Conservation (phyloP, 1,284 basidiomycete species). For the Cryptococcus wingfieldii region DNA sequence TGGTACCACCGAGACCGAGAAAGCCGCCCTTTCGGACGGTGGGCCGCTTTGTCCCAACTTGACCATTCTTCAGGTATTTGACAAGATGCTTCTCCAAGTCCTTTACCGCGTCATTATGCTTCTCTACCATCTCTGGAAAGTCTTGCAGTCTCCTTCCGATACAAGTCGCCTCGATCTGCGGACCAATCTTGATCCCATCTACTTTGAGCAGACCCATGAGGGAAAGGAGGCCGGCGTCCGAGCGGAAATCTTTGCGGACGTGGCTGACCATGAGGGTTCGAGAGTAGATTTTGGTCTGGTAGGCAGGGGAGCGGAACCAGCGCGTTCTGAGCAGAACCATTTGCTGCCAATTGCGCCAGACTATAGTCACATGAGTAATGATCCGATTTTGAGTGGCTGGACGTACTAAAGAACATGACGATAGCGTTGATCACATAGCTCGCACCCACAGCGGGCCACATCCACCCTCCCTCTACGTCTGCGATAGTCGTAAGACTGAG, state of each 20-base stretch:
- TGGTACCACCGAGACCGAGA: slow-evolving; percentile 65
- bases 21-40: slow-evolving; percentile 67
- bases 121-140: slow-evolving; percentile 53
- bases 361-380: slow-evolving; percentile 44
- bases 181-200: slow-evolving; percentile 50
- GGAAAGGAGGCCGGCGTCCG: slow-evolving; percentile 66
- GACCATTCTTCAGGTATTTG: slow-evolving; percentile 74
- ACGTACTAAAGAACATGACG: slow-evolving; percentile 36
- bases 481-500: slow-evolving; percentile 75
- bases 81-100: slow-evolving; percentile 79
- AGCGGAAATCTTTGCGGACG: slow-evolving; percentile 69
- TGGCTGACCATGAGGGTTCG: slow-evolving; percentile 56
- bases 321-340: slow-evolving; percentile 56
- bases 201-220: slow-evolving; percentile 65
- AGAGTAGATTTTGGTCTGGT: slow-evolving; percentile 47
- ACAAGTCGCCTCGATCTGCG: slow-evolving; percentile 42
- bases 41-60: slow-evolving; percentile 68
- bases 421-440: slow-evolving; percentile 63
- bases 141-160: slow-evolving; percentile 45
- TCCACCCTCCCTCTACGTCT: slow-evolving; percentile 61
- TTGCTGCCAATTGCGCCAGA: slow-evolving; percentile 68
- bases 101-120: slow-evolving; percentile 78
- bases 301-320: slow-evolving; percentile 49
- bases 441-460: slow-evolving; percentile 71
- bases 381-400: not conserved